phyloP scores from a whole-genome alignment of 2,329 filamentous ascomycete species.

The Blastomyces emzantsi region DNA sequence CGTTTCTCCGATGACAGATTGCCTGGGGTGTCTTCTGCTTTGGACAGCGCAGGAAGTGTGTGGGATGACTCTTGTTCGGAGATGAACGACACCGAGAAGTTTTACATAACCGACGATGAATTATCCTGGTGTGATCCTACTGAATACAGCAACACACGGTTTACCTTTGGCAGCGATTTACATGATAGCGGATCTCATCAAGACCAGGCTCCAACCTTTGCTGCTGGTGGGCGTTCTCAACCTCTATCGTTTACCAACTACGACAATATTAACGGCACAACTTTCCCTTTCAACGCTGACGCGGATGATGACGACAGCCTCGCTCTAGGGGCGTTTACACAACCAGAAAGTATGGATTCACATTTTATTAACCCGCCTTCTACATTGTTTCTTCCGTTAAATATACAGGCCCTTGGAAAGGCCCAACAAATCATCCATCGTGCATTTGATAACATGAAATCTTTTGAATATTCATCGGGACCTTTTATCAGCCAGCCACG shows the following conservation, averaged over 20 bases:
- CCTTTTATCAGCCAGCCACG: neutral
- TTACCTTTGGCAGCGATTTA: neutral
- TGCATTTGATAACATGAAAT: neutral
- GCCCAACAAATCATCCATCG: conserved; percentile 3
- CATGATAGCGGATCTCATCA: neutral
- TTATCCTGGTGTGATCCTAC: conserved; percentile 8
- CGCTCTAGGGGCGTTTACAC: conserved; percentile 10
- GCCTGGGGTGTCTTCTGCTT: neutral
- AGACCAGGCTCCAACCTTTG: neutral
- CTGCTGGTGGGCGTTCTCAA: neutral
- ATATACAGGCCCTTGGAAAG: conserved; percentile 1
- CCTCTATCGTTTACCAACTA: neutral
- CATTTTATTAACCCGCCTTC: conserved; percentile 11
- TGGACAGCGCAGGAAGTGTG: neutral
- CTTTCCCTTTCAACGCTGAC: neutral
- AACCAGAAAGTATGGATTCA: conserved; percentile 17
- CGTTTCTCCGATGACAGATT: conserved; percentile 12
- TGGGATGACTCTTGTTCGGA: conserved; percentile 8
- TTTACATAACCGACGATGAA: conserved; percentile 17
- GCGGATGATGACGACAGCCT: conserved; percentile 11
- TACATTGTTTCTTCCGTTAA: conserved; percentile 8
- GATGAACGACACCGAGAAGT: conserved; percentile 11
- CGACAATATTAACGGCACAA: neutral
- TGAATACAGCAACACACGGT: neutral
- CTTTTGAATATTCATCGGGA: neutral